Conservation (phyloP, 768 basidiomycete genomes). For the Suillus tomentosus region DNA sequence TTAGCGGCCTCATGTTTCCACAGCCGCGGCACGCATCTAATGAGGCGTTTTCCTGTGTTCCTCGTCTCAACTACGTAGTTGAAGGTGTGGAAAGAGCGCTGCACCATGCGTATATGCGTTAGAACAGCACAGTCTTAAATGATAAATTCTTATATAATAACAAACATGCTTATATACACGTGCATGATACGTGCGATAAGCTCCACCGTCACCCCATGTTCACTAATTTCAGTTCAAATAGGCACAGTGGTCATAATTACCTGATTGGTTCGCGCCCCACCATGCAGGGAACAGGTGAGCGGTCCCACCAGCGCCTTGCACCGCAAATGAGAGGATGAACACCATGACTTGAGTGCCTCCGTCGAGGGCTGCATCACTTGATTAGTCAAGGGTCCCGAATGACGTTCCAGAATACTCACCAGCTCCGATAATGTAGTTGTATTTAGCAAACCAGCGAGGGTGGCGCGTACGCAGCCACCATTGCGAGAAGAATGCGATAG, state of each 20-base stretch:
- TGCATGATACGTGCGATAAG: not conserved
- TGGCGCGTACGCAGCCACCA: slow-evolving; percentile 57
- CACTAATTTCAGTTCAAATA: slow-evolving; percentile 17
- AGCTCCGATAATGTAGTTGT: slow-evolving; percentile 69
- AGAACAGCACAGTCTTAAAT: not conserved
- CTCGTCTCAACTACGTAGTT: slow-evolving; percentile 1
- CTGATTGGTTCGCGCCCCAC: slow-evolving; percentile 61
- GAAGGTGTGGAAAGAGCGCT: not conserved
- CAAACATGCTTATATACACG: not conserved
- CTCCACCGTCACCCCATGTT: not conserved
- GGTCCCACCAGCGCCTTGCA: slow-evolving; percentile 52
- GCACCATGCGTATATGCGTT: not conserved
- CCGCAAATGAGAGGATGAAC: slow-evolving; percentile 51
- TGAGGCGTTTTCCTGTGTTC: not conserved
- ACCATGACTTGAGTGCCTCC: slow-evolving; percentile 53
- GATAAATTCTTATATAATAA: not conserved
- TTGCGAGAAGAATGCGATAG: slow-evolving; percentile 60
- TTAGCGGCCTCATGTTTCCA: slow-evolving; percentile 5
- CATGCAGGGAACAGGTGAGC: slow-evolving; percentile 54
- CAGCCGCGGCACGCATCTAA: not conserved
- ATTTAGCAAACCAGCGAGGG: slow-evolving; percentile 67
- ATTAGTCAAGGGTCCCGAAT: slow-evolving; percentile 4
- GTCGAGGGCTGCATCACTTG: slow-evolving; percentile 32
- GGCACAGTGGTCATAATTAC: slow-evolving; percentile 37
- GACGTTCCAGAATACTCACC: slow-evolving; percentile 30